Percentiles rank a stretch among this genome's conserved stretches.
phyloP scores from a whole-genome alignment of 768 basidiomycete genomes.

The Chalciporus chontae region DNA sequence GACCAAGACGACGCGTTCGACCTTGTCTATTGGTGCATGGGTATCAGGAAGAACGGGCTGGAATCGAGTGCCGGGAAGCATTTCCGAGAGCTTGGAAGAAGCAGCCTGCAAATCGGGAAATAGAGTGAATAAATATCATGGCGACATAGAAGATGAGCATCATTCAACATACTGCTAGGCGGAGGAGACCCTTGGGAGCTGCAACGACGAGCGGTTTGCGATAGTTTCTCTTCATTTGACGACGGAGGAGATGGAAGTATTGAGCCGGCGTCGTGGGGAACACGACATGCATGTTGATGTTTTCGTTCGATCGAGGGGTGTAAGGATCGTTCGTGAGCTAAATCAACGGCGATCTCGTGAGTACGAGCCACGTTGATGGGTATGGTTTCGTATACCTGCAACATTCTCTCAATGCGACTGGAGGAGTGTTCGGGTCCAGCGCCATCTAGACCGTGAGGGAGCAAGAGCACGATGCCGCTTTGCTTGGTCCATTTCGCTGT shows the following conservation, averaged over 20 bases:
- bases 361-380: neutral
- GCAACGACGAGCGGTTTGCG: conserved; percentile 84
- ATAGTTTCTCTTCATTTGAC: conserved; percentile 82
- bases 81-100: conserved; percentile 59
- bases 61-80: conserved; percentile 60
- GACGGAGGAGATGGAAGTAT: conserved; percentile 88
- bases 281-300: conserved; percentile 81
- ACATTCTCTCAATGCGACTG: conserved; percentile 80
- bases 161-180: conserved; percentile 56
- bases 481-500: conserved; percentile 92
- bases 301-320: conserved; percentile 25
- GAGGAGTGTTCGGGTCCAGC: conserved; percentile 95
- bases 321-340: conserved; percentile 79
- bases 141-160: neutral
- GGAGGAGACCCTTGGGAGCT: conserved; percentile 78
- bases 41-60: conserved; percentile 60
- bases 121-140: neutral
- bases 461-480: conserved; percentile 79
- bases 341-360: neutral
- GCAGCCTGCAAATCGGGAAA: conserved; percentile 53
- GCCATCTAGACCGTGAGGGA: conserved; percentile 90
- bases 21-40: conserved; percentile 32
- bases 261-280: conserved; percentile 90
- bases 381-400: conserved; percentile 58
- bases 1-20: conserved; percentile 67